Evolutionary conservation across 441 rosid genomes (phyloP).

Genomic region (Eutrema salsugineum): DNA sequence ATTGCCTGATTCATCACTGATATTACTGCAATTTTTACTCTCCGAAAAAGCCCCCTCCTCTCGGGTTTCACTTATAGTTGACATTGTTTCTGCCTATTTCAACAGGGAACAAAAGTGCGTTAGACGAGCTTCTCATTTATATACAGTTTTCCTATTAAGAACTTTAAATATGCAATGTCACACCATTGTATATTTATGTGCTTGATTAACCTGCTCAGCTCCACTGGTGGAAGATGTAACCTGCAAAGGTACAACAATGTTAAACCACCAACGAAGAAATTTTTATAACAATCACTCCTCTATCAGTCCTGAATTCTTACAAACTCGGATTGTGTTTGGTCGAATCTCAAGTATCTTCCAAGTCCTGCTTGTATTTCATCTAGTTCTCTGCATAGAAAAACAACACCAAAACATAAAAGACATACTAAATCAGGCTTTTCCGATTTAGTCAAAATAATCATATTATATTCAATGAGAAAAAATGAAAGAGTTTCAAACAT

Average conservation of each 20-base stretch:
- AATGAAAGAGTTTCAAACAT: neutral
- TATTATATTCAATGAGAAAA: neutral
- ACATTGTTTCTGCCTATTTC: slow-evolving; percentile 52
- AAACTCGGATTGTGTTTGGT: slow-evolving; percentile 39
- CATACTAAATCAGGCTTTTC: slow-evolving; percentile 8
- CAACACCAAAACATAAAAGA: slow-evolving; percentile 19
- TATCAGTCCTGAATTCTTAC: slow-evolving; percentile 46
- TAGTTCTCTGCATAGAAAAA: slow-evolving; percentile 61
- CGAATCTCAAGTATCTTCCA: slow-evolving; percentile 41
- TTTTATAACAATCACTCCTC: slow-evolving; percentile 9
- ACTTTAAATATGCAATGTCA: slow-evolving; percentile 21
- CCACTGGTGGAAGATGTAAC: slow-evolving; percentile 40
- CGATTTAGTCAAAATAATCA: neutral
- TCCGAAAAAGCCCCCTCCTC: slow-evolving; percentile 35
- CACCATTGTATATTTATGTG: slow-evolving; percentile 49
- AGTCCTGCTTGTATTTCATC: slow-evolving; percentile 55
- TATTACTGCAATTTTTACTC: slow-evolving; percentile 33
- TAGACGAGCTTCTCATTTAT: neutral
- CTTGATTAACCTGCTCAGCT: slow-evolving; percentile 41
- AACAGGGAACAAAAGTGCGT: slow-evolving; percentile 1
- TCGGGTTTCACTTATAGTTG: slow-evolving; percentile 40
- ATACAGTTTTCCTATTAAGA: neutral
- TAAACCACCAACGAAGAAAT: slow-evolving; percentile 15
- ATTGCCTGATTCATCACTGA: slow-evolving; percentile 28
- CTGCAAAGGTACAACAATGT: slow-evolving; percentile 41